A percentile compares a stretch with the other conserved stretches of the same genome.
Evolutionary conservation across 371 early-diverging fungal genomes (phyloP).

Genomic region (Mucor mucedo): DNA sequence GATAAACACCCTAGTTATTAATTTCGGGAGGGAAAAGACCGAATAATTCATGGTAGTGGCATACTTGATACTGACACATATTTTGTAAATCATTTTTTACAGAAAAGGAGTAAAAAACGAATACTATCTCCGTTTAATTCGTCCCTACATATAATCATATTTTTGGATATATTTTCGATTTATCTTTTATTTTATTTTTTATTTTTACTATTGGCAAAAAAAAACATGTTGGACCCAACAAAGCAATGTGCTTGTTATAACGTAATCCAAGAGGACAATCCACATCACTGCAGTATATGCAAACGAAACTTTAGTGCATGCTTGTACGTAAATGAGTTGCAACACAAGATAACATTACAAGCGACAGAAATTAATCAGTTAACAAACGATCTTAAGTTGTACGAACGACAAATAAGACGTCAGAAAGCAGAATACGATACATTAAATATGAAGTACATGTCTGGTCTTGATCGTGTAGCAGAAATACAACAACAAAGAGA

Average conservation of each 20-base stretch:
- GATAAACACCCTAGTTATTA: too few relatives aligned
- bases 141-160: too few relatives aligned
- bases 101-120: too few relatives aligned
- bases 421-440: slow-evolving; percentile 58
- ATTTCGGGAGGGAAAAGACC: too few relatives aligned
- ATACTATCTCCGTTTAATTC: too few relatives aligned
- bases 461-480: slow-evolving; percentile 65
- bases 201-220: neutral
- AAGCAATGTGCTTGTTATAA: neutral
- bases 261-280: slow-evolving; percentile 3
- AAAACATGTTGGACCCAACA: neutral
- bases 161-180: too few relatives aligned
- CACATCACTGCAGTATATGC: slow-evolving; percentile 10
- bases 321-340: slow-evolving; percentile 7
- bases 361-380: slow-evolving; percentile 9
- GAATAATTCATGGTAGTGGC: too few relatives aligned
- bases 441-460: slow-evolving; percentile 67
- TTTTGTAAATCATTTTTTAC: too few relatives aligned
- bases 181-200: too few relatives aligned
- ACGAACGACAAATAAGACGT: slow-evolving; percentile 31
- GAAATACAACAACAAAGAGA: slow-evolving; percentile 49
- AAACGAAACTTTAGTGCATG: slow-evolving; percentile 12
- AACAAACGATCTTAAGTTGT: slow-evolving; percentile 14
- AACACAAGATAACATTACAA: slow-evolving; percentile 11
- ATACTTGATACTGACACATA: too few relatives aligned